A percentile compares a stretch with the other conserved stretches of the same genome.
Evolutionary conservation across 2,329 filamentous ascomycete genomes (phyloP).

Genomic region (Neofusicoccum kwambonambiense): DNA sequence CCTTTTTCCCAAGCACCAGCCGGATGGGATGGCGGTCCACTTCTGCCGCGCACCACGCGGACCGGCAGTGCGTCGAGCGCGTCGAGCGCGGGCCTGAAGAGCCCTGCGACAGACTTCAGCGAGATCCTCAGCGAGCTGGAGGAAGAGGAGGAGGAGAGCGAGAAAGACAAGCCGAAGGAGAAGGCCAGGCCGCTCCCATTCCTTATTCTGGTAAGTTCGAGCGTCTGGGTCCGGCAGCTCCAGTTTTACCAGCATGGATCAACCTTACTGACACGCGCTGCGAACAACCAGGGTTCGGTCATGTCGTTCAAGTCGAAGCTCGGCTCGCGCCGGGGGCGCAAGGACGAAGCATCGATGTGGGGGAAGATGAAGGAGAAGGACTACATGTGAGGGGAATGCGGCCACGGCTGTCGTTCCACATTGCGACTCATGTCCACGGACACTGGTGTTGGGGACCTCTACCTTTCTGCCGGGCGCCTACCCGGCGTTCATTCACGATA

Average conservation of each 20-base stretch:
- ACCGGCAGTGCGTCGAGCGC: background rate
- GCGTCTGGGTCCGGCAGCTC: background rate
- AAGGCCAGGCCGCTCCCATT: conserved; percentile 3
- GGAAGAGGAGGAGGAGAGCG: background rate
- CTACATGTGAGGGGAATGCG: background rate
- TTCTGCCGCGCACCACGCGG: background rate
- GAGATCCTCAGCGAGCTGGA: conserved; percentile 12
- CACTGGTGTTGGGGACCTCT: background rate
- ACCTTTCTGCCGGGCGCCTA: background rate
- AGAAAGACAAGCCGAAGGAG: background rate
- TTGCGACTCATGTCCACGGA: background rate
- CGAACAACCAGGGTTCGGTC: background rate
- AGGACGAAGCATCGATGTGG: background rate
- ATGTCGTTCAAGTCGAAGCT: conserved; percentile 10
- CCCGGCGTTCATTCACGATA: conserved; percentile 1
- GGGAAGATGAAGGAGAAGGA: conserved; percentile 1
- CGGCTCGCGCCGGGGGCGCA: background rate
- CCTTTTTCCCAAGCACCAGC: background rate
- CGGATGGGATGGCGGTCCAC: conserved; percentile 15
- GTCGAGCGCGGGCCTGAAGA: conserved; percentile 9
- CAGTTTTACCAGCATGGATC: background rate
- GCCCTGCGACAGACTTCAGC: conserved; percentile 13
- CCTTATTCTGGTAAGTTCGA: background rate
- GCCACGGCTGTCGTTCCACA: background rate
- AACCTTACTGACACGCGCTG: background rate